These are phyloP conservation scores for Paracorniculantispora psalliotae DNA, from an alignment of 2,329 filamentous ascomycete species.

Conservation along the genomic window DNA sequence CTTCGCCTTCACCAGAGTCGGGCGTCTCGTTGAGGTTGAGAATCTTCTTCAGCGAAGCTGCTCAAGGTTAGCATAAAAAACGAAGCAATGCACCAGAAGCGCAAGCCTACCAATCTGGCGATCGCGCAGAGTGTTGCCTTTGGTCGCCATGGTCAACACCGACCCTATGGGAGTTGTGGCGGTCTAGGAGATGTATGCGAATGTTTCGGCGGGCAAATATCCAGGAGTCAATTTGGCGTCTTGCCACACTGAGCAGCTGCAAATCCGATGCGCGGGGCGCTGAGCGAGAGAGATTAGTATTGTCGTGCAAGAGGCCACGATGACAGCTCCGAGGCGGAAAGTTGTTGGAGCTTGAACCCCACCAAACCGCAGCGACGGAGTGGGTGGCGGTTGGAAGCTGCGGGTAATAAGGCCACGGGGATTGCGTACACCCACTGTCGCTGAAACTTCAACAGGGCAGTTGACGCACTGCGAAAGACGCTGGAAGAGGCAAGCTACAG, in stretches of 20 bases:
- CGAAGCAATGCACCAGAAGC: not conserved
- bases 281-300: slow-evolving; percentile 3
- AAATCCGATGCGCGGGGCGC: slow-evolving; percentile 3
- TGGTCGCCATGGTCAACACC: slow-evolving; percentile 36
- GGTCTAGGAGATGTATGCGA: not conserved
- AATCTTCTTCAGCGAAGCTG: slow-evolving; percentile 90
- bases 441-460: too few relatives aligned
- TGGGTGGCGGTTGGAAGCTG: slow-evolving; percentile 1
- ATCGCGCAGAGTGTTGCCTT: slow-evolving; percentile 43
- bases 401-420: not conserved
- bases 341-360: slow-evolving; percentile 12
- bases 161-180: not conserved
- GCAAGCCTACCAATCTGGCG: slow-evolving; percentile 41
- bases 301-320: slow-evolving; percentile 13
- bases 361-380: not conserved
- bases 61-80: slow-evolving; percentile 8
- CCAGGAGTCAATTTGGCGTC: not conserved
- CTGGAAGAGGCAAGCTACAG: not conserved
- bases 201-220: not conserved
- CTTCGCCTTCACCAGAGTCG: slow-evolving; percentile 55
- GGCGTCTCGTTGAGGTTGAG: slow-evolving; percentile 84
- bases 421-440: not conserved
- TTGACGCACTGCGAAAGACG: not conserved
- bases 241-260: not conserved
- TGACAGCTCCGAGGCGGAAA: slow-evolving; percentile 8